Base-by-base conservation (phyloP, 2,329 filamentous ascomycete genomes). In the Aspergillus jensenii region DNA sequence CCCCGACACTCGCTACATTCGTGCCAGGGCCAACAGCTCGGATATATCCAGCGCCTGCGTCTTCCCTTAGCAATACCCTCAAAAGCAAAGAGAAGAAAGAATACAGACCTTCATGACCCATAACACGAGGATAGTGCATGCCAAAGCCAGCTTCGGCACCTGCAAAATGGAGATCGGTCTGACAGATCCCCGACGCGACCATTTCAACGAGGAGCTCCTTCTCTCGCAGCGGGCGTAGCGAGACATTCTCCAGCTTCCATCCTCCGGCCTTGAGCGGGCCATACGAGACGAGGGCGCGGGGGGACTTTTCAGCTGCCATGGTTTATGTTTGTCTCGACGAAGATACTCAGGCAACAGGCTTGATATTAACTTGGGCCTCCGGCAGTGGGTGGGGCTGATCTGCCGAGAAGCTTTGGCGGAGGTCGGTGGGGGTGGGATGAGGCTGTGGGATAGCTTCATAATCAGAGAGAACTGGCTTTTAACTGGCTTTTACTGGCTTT, bases 131-230 rank as follows among this genome's bases (percentile, higher is more conserved):
- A 60, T 81, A 82, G 37, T 74, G 74, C 2, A 76, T 69, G 3
- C 75, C 71, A 3, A 70, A 68, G 1, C 70, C 68, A 9, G 66
- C 68, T 11, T 68, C 70, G 9, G 68, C 73, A 8, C 76, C 72
- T 2, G 78, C 80, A 3, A 51, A 51, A 43, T 51, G 49, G 9
- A 83, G 65, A 61, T 85, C 83, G 0, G 82, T 82, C 58, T 85
- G 83, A 60, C 83, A 85, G 50, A 85, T 77, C 0, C 83, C 82
- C 0, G 78, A 78, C 0, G 82, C 81, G 1, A 83, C 73, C 58
- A 85, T 79, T 43, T 82, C 79, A 3, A 85, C 77, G 2, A 84
- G 70, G 2, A 84, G 68, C 67, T 85, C 82, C 31, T 81, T 77
- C 1, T 78, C 70, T 6, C 53, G 55, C 8, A 64, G 33, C 2